Conservation (phyloP, 2,329 filamentous ascomycete genomes). For the Aspergillus sergii region DNA sequence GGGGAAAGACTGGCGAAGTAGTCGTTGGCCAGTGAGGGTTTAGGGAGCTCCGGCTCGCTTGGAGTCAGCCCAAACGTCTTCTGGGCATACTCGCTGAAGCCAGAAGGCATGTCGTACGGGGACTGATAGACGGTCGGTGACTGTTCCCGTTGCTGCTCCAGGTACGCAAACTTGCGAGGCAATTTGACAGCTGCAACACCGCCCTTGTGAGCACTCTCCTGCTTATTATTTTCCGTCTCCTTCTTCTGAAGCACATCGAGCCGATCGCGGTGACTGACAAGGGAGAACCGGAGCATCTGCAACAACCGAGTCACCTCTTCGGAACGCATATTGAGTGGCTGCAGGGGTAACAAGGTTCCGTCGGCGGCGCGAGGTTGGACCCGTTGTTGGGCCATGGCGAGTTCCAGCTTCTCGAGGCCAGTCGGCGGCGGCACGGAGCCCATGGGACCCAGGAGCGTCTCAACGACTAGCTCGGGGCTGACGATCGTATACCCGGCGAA, state of each 20-base stretch:
- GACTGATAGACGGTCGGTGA: conserved; percentile 45
- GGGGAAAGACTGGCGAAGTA: conserved; percentile 43
- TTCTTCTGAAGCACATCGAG: conserved; percentile 43
- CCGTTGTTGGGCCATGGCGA: conserved; percentile 48
- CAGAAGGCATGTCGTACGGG: conserved; percentile 47
- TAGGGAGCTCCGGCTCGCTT: conserved; percentile 36
- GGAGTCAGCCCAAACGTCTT: conserved; percentile 41
- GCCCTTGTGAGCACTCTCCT: conserved; percentile 35
- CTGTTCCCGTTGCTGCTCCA: conserved; percentile 42
- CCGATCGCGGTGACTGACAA: conserved; percentile 43
- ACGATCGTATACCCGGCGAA: conserved; percentile 48
- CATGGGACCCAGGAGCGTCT: conserved; percentile 45
- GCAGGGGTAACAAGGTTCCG: conserved; percentile 40
- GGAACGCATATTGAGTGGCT: conserved; percentile 47
- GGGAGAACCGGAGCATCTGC: conserved; percentile 48
- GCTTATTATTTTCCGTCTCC: conserved; percentile 37
- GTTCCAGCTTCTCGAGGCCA: conserved; percentile 46
- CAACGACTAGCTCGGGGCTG: conserved; percentile 46
- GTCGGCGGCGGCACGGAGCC: conserved; percentile 43
- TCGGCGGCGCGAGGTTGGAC: conserved; percentile 43
- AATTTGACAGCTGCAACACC: conserved; percentile 34
- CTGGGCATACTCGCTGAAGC: conserved; percentile 46
- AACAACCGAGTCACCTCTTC: conserved; percentile 47
- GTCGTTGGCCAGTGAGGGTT: conserved; percentile 45
- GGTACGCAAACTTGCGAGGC: conserved; percentile 42